Conservation (phyloP, 2,329 filamentous ascomycete species). For the Claviceps africana region DNA sequence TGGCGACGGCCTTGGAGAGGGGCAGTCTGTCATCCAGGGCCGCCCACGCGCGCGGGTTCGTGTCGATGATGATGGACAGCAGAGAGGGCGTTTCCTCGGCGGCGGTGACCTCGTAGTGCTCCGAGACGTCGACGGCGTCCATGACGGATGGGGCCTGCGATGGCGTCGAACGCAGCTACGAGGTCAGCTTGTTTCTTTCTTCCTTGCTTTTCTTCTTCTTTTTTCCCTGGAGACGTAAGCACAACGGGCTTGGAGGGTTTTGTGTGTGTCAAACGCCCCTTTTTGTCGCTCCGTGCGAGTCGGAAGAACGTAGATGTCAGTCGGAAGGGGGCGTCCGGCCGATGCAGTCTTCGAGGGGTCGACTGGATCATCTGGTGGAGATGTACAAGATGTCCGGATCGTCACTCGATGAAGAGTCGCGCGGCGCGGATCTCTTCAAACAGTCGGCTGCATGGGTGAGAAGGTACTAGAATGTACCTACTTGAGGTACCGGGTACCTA, state of each 20-base stretch:
- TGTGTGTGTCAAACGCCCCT: no score
- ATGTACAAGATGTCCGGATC: not conserved
- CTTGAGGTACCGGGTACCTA: no score
- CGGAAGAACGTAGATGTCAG: not conserved
- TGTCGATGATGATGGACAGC: constrained; percentile 83
- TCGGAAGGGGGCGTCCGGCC: not conserved
- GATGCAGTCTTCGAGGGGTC: no score
- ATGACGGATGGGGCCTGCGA: constrained; percentile 22
- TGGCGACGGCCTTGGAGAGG: constrained; percentile 69
- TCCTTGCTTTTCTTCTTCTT: no score
- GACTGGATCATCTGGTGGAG: not conserved
- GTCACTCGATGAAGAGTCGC: not conserved
- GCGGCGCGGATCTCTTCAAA: no score
- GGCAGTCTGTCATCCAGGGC: constrained; percentile 60
- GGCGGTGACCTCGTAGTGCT: constrained; percentile 43
- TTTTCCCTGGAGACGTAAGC: no score
- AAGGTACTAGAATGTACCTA: no score
- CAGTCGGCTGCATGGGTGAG: no score
- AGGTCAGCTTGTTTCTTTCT: constrained; percentile 10
- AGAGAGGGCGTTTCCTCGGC: constrained; percentile 59
- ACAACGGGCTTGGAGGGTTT: no score
- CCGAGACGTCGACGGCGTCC: constrained; percentile 42
- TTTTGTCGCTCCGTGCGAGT: not conserved
- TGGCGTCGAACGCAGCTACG: constrained; percentile 18
- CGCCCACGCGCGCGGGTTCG: constrained; percentile 90